Base-by-base conservation (phyloP, 2,329 filamentous ascomycete species). In the Colletotrichum somersetense region DNA sequence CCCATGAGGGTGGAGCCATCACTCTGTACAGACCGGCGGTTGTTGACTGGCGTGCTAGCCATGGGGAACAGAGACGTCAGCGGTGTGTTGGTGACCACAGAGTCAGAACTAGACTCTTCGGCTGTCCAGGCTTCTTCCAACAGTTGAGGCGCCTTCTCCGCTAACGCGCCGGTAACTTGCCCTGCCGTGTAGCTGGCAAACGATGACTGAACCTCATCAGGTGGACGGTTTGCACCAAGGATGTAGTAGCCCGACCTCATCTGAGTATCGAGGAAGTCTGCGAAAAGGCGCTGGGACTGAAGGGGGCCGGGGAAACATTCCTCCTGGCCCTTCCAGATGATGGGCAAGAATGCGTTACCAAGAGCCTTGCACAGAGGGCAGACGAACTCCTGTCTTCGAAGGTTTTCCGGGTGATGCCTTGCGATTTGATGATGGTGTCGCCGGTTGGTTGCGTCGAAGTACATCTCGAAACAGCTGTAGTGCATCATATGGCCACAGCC, bases 401-500 rank as follows among this genome's bases (percentile, higher is more conserved):
- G 87, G 67, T 91, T 89, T 80, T 99, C 97, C 0, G 96, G 96
- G 77, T 98, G 96, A 77, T 97, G 94, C 18, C 96, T 89, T 10
- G 96, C 95, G 80, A 99, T 97, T 80, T 99, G 96, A 77, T 96
- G 94, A 26, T 89, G 89, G 79, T 99, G 97, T 50, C 96, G 90
- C 72, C 95, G 89, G 65, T 91, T 87, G 0, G 94, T 97, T 5
- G 96, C 94, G 57, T 93, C 90, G 75, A 94, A 92, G 78, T 98
- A 99, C 52, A 93, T 89, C 77, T 98, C 95, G 79, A 99, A 99
- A 82, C 96, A 99, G 76, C 89, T 91, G 80, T 93, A 98, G 81
- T 99, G 96, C 96, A 99, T 99, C 78, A 99, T 97, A 80, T 99
- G 96, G 3, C 96, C 96, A 81, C 96, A 99, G 12, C 96, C 94